These are phyloP conservation scores for Rhizodiscina lignyota DNA, from an alignment of 495 filamentous ascomycete species.

Conservation along the genomic window DNA sequence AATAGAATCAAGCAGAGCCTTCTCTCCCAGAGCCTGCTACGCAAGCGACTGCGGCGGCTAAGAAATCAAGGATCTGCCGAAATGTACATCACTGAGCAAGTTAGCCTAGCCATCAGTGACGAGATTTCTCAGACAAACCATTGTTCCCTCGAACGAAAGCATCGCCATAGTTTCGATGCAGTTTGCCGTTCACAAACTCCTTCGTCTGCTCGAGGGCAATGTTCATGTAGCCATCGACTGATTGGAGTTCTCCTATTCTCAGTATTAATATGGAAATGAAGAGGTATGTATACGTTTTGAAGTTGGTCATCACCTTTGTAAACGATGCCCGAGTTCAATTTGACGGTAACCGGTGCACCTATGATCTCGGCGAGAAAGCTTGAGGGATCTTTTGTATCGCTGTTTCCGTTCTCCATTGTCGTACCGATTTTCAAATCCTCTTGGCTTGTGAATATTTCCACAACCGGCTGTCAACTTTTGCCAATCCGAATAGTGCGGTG, in stretches of 20 bases:
- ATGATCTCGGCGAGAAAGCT: conserved; percentile 85
- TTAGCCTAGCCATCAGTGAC: not conserved
- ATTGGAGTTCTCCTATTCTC: conserved; percentile 67
- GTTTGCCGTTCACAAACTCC: conserved; percentile 72
- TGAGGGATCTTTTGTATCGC: conserved; percentile 74
- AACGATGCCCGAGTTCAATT: conserved; percentile 87
- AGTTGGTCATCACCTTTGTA: conserved; percentile 55
- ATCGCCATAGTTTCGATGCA: conserved; percentile 74
- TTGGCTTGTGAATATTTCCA: not conserved
- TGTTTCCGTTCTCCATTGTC: conserved; percentile 57
- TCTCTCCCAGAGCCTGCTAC: too few relatives aligned
- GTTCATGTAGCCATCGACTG: conserved; percentile 98
- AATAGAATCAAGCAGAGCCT: too few relatives aligned
- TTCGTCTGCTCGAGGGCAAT: conserved; percentile 90
- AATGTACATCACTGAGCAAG: conserved; percentile 54
- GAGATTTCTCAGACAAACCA: conserved; percentile 33
- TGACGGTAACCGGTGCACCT: conserved; percentile 79
- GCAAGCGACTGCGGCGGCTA: too few relatives aligned
- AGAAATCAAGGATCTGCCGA: too few relatives aligned
- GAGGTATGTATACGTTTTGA: not conserved
- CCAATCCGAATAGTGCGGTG: not conserved
- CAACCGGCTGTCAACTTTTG: conserved; percentile 1
- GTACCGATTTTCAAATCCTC: not conserved
- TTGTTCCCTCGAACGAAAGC: conserved; percentile 96
- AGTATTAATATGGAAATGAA: not conserved